phyloP scores from a whole-genome alignment of 495 filamentous ascomycete species.

The Daldinia decipiens region DNA sequence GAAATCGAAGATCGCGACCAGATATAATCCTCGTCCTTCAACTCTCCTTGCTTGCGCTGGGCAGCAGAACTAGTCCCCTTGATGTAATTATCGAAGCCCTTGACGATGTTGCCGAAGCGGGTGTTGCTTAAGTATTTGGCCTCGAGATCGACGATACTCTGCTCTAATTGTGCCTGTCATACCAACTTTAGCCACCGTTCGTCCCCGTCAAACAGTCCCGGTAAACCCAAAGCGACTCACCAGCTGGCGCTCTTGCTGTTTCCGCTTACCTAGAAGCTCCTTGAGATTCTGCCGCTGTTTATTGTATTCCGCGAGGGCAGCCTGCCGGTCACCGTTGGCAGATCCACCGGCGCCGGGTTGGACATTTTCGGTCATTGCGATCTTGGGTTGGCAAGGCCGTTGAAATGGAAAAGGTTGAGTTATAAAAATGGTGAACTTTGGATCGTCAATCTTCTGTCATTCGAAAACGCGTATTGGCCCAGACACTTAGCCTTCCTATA shows the following conservation, averaged over 20 bases:
- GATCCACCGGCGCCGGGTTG: constrained; percentile 51
- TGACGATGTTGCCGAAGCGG: constrained; percentile 92
- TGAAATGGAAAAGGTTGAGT: background rate
- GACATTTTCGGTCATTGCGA: constrained; percentile 65
- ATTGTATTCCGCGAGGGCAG: constrained; percentile 61
- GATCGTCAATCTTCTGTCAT: background rate
- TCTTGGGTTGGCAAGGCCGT: background rate
- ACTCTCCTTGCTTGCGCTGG: constrained; percentile 60
- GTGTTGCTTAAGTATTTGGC: constrained; percentile 91
- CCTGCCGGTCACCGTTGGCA: constrained; percentile 48
- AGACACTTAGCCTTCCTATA: constrained; percentile 5
- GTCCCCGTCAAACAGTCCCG: background rate
- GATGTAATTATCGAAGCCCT: constrained; percentile 96
- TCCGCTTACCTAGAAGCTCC: constrained; percentile 57
- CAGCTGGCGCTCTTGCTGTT: constrained; percentile 57
- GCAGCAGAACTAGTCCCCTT: constrained; percentile 71
- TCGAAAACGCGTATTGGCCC: constrained; percentile 2
- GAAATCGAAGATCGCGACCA: constrained; percentile 70
- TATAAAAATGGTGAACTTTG: constrained; percentile 7
- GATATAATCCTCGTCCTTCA: constrained; percentile 64
- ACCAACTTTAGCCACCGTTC: constrained; percentile 4
- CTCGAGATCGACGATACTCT: constrained; percentile 85
- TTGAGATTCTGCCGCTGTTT: constrained; percentile 61
- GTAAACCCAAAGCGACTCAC: constrained; percentile 43
- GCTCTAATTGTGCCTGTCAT: constrained; percentile 65